Base-by-base conservation (phyloP, 2,329 filamentous ascomycete genomes). In the Ceratocystis variospora region DNA sequence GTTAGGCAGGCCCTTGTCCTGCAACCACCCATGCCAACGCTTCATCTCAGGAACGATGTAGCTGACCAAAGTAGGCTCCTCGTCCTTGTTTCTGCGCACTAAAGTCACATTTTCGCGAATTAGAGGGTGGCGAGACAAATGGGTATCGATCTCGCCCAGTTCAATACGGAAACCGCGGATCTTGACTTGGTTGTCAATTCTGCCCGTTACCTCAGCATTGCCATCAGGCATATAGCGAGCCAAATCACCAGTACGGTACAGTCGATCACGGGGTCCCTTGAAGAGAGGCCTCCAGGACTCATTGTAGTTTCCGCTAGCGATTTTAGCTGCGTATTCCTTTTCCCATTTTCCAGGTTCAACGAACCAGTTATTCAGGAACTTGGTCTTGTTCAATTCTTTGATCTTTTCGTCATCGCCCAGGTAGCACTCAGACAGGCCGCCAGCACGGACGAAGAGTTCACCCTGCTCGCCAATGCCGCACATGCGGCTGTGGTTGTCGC, bases 121-220 rank as follows among this genome's bases (percentile, higher is more conserved):
- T 28, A 95, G 77, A 0, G 83, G 85, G 75, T 89, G 84, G 57
- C 85, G 82, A 65, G 85, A 88, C 61, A 96, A 78, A 74, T 96
- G 87, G 53, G 81, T 88, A 75, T 97, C 92, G 70, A 97, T 96
- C 70, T 97, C 94, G 69, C 87, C 88, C 59, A 97, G 85, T 77
- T 99, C 94, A 70, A 99, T 96, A 68, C 93, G 83, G 80, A 96
- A 97, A 1, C 93, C 93, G 68, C 94, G 87, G 70, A 97, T 93
- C 79, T 97, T 99, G 78, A 96, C 89, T 74, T 97, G 93, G 70
- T 87, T 83, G 72, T 97, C 93, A 28, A 85, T 86, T 67, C 94
- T 82, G 25, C 93, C 93, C 8, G 88, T 87, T 72, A 86, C 89
- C 72, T 88, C 87, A 10, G 90, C 87, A 70, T 87, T 86, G 45